A percentile compares a stretch with the other conserved stretches of the same genome.
phyloP scores from a whole-genome alignment of 2,329 filamentous ascomycete genomes.

The Claviceps digitariae region DNA sequence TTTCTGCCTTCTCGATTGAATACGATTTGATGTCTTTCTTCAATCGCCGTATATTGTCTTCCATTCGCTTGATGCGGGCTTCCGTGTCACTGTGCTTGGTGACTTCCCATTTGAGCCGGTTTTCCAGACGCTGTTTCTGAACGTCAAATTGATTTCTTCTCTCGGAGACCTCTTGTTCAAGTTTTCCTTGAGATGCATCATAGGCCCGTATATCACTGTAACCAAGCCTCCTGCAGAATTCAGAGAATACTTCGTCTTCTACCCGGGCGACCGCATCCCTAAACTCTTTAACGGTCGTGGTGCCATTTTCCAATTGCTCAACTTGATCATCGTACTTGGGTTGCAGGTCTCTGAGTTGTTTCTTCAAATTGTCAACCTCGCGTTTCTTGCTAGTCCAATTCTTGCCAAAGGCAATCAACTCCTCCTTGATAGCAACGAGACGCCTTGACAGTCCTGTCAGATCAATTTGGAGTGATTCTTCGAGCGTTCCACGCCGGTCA shows the following conservation, averaged over 20 bases:
- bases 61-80: slow-evolving; percentile 53
- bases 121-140: slow-evolving; percentile 64
- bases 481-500: slow-evolving; percentile 60
- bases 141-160: slow-evolving; percentile 77
- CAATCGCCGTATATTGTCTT: slow-evolving; percentile 53
- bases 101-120: slow-evolving; percentile 43
- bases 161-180: slow-evolving; percentile 80
- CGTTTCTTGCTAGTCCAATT: slow-evolving; percentile 77
- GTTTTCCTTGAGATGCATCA: slow-evolving; percentile 79
- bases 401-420: slow-evolving; percentile 64
- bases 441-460: slow-evolving; percentile 68
- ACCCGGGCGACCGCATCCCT: slow-evolving; percentile 57
- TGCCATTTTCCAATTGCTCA: slow-evolving; percentile 48
- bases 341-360: slow-evolving; percentile 59
- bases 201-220: slow-evolving; percentile 87
- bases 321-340: slow-evolving; percentile 67
- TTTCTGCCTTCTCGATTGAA: slow-evolving; percentile 56
- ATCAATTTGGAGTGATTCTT: slow-evolving; percentile 71
- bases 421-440: slow-evolving; percentile 56
- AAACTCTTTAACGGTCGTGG: slow-evolving; percentile 36
- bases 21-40: slow-evolving; percentile 57
- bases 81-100: slow-evolving; percentile 43
- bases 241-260: slow-evolving; percentile 75
- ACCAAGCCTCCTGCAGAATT: slow-evolving; percentile 76
- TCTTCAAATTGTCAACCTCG: slow-evolving; percentile 60